A percentile compares a stretch with the other conserved stretches of the same genome.
phyloP scores from a whole-genome alignment of 495 filamentous ascomycete genomes.

The Tuber microsphaerosporum region DNA sequence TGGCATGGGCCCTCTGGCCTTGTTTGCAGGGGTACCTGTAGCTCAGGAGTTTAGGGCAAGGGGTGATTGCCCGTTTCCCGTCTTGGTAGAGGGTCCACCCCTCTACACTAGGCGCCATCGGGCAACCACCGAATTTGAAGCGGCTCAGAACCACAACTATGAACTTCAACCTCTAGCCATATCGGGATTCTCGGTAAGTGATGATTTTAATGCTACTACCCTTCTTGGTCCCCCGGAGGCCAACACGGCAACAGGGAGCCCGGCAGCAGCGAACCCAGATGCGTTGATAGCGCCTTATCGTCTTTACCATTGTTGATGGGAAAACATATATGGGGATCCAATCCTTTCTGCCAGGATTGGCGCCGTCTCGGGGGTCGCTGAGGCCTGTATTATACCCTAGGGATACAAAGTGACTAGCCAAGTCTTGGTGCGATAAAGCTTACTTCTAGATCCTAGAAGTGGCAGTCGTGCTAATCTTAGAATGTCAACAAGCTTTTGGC shows the following conservation, averaged over 20 bases:
- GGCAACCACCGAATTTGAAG: neutral
- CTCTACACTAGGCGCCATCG: neutral
- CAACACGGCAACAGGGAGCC: neutral
- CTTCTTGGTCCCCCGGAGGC: conserved; percentile 6
- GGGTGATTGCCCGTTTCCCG: neutral
- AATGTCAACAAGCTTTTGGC: conserved; percentile 62
- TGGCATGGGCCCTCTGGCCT: conserved; percentile 1
- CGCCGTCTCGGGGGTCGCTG: conserved; percentile 60
- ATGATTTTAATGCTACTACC: neutral
- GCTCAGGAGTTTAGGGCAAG: neutral
- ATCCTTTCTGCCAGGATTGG: conserved; percentile 60
- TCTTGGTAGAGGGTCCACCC: neutral
- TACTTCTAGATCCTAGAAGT: neutral
- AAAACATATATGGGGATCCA: conserved; percentile 72
- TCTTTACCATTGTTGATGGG: conserved; percentile 71
- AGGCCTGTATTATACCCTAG: conserved; percentile 60
- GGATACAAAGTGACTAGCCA: conserved; percentile 61
- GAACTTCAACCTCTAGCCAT: conserved; percentile 22
- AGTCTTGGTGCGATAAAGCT: conserved; percentile 39
- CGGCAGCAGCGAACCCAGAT: conserved; percentile 6
- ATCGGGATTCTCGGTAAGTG: conserved; percentile 44
- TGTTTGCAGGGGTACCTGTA: neutral
- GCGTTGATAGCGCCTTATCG: conserved; percentile 53
- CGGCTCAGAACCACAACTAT: neutral
- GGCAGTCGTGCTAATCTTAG: conserved; percentile 21